Evolutionary conservation across 495 filamentous ascomycete species (phyloP), one percentile per base, ranked within the genome.

Genomic region (Xylaria castorea): DNA sequence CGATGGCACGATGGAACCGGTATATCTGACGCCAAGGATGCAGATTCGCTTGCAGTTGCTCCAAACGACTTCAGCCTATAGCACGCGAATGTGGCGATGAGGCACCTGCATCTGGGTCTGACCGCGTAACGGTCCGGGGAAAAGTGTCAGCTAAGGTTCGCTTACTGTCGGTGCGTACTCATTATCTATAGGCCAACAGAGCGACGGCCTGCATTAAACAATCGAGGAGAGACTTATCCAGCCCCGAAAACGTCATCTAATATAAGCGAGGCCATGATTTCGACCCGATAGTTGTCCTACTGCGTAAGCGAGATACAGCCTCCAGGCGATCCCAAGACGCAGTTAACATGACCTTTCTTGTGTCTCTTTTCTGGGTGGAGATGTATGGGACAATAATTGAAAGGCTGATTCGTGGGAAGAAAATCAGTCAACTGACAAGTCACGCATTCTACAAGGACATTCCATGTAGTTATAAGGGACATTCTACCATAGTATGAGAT

Each of bases 51-150:
- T 60, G 66, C 36, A 69, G 66, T 51, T 42, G 66, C 50, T 68
- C 36, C 50, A 36, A 46, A 22, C n/a, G 22, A 69, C 40, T 57
- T 69, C 46, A 69, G 66, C 66, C 66, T 69, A 69, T 69, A n/a
- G 20, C 30, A 57, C 18, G 34, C 66, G 36, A 36, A 18, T 14
- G 25, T 36, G 34, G 63, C 42, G 25, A 66, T 7, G 18, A 38
- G 27, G 63, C 58, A 22, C 58, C 32, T 61, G 46, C 30, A 53
- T 53, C 46, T 67, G 16, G 27, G 20, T 66, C 64, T 66, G n/a
- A 9, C 9, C 64, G 51, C 63, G 48, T 32, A 30, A 2, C n/a
- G 7, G 22, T 27, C n/a, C 18, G 16, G 5, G 12, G 7, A 20
- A 34, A 50, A 50, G 25, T 46, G 27, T 42, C 42, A 66, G 42